Evolutionary conservation across 176 grass and related monocot species (phyloP), one percentile per base, ranked within the genome.

Genomic region (Metroxylon sagu): DNA sequence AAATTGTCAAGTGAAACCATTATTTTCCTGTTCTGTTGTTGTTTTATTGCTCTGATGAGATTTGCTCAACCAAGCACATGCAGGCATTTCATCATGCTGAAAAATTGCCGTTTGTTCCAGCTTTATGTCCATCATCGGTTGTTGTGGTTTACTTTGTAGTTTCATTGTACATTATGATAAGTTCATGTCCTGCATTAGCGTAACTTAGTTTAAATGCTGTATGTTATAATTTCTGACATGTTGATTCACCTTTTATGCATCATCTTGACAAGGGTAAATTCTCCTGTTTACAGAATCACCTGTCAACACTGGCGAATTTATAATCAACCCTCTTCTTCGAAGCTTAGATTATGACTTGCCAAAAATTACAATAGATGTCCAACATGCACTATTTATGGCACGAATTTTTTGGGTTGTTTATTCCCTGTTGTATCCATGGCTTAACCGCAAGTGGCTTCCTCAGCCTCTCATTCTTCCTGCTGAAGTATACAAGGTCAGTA

Each of bases 401-500:
- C 82, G 69, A 48, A n/a, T 88, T 59, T 62, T 85, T 69, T 77
- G 68, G 74, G 68, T 90, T 65, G 52, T 84, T 4, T 85, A 75
- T 39, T 78, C 80, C 28, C 6, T 96, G 49, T 69, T 90, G 15
- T 85, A 83, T 72, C 87, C 92, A 63, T 87, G 83, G 71, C 67
- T 96, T 25, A 84, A 85, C 68, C 74, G 64, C 65, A 78, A 78
- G 80, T 97, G 83, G 72, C 68, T 88, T 60, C 92, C 83, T 50
- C 74, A 72, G 52, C 92, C 92, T 82, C 71, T 85, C 25, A 54
- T 96, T 63, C 87, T 96, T 80, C 92, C 92, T 54, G 83, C 83
- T 39, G 87, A 96, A 90, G 92, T 96, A 60, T 91, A 97, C 71
- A 91, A 90, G 87, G 92, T 91, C 21, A 51, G 66, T 49, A 54